Conservation (phyloP, 2,329 filamentous ascomycete genomes). For the Thelonectria discophora region DNA sequence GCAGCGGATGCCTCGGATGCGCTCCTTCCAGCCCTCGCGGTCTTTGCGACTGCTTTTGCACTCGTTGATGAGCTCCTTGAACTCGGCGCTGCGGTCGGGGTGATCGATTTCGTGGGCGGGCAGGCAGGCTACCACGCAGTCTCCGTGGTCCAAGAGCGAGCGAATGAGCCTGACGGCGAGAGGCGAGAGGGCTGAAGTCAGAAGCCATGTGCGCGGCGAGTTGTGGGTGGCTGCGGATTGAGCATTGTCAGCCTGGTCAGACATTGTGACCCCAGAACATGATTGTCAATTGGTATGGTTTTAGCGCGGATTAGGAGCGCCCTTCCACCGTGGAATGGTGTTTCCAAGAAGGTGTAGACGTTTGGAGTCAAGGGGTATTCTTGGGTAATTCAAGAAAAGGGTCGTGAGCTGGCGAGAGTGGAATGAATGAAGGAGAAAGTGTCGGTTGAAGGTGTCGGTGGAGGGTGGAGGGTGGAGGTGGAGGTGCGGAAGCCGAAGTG, state of each 20-base stretch:
- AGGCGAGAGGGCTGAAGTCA: slow-evolving; percentile 87
- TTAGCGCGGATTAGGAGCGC: slow-evolving; percentile 1
- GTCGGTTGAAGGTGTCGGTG: background rate
- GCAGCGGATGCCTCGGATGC: slow-evolving; percentile 73
- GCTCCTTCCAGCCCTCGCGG: slow-evolving; percentile 81
- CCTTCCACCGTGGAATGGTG: background rate
- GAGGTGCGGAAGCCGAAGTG: slow-evolving; percentile 17
- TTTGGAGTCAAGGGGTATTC: background rate
- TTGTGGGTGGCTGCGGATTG: slow-evolving; percentile 67
- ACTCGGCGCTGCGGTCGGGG: slow-evolving; percentile 78
- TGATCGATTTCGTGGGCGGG: slow-evolving; percentile 82
- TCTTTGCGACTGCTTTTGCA: slow-evolving; percentile 70
- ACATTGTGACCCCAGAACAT: slow-evolving; percentile 43
- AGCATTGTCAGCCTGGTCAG: slow-evolving; percentile 47
- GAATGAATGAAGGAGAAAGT: background rate
- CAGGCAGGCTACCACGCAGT: slow-evolving; percentile 87
- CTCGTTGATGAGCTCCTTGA: slow-evolving; percentile 79
- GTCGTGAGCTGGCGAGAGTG: background rate
- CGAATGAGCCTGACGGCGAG: slow-evolving; percentile 84
- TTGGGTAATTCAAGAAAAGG: background rate
- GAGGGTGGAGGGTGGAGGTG: background rate
- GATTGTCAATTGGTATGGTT: slow-evolving; percentile 22
- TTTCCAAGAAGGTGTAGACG: background rate
- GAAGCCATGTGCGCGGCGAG: slow-evolving; percentile 88
- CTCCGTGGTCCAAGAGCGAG: slow-evolving; percentile 86